A percentile compares a stretch with the other conserved stretches of the same genome.
These are phyloP conservation scores for Chrysanthemum lavandulifolium DNA, from an alignment of 129 eudicot genomes.

Conservation along the genomic window DNA sequence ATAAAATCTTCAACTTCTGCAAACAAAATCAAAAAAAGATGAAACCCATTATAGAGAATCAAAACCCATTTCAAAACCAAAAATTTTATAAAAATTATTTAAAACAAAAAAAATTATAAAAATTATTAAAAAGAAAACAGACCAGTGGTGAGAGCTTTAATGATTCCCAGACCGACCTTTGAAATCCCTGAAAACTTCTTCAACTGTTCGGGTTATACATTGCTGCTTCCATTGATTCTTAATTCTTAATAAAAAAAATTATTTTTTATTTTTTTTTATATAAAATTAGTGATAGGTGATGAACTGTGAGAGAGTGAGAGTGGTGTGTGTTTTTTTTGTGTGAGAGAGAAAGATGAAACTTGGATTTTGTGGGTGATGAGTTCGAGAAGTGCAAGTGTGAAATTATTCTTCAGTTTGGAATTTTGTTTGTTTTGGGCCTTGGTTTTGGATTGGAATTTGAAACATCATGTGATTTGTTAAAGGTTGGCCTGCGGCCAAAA, in stretches of 20 bases:
- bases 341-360: conserved; percentile 16
- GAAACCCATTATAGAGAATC: too few relatives aligned
- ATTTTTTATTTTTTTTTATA: neutral
- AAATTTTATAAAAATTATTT: neutral
- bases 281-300: too few relatives aligned
- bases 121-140: neutral
- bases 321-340: neutral
- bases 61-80: neutral
- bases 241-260: too few relatives aligned
- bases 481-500: too few relatives aligned
- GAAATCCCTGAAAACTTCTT: conserved; percentile 84
- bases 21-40: too few relatives aligned
- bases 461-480: too few relatives aligned
- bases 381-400: conserved; percentile 32
- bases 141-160: conserved; percentile 86
- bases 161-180: conserved; percentile 76
- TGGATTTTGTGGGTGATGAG: conserved; percentile 51
- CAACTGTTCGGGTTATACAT: conserved; percentile 83
- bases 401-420: too few relatives aligned
- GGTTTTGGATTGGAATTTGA: too few relatives aligned
- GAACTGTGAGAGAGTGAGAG: neutral
- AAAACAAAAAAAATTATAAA: neutral
- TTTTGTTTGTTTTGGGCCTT: too few relatives aligned
- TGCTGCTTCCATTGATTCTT: conserved; percentile 26
- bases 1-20: too few relatives aligned